phyloP scores from a whole-genome alignment of 2,329 filamentous ascomycete genomes.

The Fonsecaea multimorphosa region DNA sequence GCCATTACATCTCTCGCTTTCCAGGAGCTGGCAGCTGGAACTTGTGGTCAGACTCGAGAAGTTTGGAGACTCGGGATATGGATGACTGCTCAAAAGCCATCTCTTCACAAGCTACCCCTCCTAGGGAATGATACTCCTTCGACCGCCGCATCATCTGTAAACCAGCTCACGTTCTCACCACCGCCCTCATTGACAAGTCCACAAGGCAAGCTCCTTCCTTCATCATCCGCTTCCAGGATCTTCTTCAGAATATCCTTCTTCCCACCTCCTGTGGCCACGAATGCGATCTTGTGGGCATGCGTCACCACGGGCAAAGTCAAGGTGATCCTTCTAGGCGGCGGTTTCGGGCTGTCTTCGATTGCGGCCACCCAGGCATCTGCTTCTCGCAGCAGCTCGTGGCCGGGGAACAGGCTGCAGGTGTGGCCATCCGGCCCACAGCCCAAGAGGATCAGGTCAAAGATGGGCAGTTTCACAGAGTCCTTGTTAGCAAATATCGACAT shows the following conservation, averaged over 20 bases:
- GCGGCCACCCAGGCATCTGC: constrained; percentile 88
- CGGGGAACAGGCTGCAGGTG: constrained; percentile 95
- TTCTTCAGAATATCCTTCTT: constrained; percentile 93
- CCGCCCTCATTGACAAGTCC: constrained; percentile 83
- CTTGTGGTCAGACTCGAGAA: neutral
- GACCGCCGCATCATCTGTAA: constrained; percentile 84
- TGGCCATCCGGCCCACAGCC: constrained; percentile 96
- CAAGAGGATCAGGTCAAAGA: constrained; percentile 92
- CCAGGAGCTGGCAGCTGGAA: neutral
- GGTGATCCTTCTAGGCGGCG: constrained; percentile 87
- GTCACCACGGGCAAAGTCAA: constrained; percentile 89
- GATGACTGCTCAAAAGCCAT: constrained; percentile 32
- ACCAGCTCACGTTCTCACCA: constrained; percentile 92
- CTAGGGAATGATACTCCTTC: constrained; percentile 84
- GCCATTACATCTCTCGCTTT: neutral
- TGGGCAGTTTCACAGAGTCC: constrained; percentile 91
- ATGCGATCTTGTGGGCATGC: constrained; percentile 84
- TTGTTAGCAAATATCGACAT: constrained; percentile 86
- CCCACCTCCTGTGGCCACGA: constrained; percentile 84
- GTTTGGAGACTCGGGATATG: neutral
- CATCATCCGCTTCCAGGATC: constrained; percentile 78
- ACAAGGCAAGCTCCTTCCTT: constrained; percentile 77
- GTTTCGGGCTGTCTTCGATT: constrained; percentile 93
- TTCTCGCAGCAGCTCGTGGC: constrained; percentile 84
- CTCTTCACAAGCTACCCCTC: constrained; percentile 66